phyloP scores from a whole-genome alignment of 148 eudicot genomes.

The Rhododendron henanense region DNA sequence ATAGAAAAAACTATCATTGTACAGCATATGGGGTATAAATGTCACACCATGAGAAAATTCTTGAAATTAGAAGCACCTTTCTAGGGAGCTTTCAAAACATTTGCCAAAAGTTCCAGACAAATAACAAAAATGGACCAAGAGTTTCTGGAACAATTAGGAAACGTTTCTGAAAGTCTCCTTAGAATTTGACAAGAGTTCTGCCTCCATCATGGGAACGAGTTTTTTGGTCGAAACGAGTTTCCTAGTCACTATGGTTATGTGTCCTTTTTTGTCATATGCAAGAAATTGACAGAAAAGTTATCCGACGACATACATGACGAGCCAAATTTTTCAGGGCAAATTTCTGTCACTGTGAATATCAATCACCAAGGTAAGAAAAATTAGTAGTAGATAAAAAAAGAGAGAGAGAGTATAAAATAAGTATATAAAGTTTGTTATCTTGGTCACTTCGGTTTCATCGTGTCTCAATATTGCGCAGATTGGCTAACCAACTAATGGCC shows the following conservation, averaged over 20 bases:
- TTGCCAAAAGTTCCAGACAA: background rate
- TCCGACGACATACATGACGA: background rate
- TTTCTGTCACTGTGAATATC: background rate
- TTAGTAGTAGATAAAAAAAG: background rate
- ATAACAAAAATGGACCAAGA: background rate
- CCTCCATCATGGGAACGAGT: background rate
- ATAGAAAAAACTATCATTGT: background rate
- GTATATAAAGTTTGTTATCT: background rate
- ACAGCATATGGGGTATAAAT: background rate
- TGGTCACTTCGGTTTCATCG: background rate
- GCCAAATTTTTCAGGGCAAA: background rate
- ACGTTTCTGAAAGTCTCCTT: background rate
- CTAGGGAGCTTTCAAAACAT: background rate
- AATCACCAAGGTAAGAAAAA: background rate
- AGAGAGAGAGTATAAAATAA: background rate
- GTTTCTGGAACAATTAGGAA: background rate
- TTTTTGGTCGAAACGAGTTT: background rate
- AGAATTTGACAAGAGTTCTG: background rate
- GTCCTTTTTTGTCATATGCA: background rate
- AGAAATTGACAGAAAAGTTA: background rate
- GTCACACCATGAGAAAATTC: background rate
- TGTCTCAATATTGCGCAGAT: background rate
- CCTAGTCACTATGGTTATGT: background rate
- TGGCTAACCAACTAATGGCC: background rate
- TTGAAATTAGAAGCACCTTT: background rate